These are phyloP conservation scores for Penicillium sp. DNA, from an alignment of 2,329 filamentous ascomycete species.

Conservation along the genomic window DNA sequence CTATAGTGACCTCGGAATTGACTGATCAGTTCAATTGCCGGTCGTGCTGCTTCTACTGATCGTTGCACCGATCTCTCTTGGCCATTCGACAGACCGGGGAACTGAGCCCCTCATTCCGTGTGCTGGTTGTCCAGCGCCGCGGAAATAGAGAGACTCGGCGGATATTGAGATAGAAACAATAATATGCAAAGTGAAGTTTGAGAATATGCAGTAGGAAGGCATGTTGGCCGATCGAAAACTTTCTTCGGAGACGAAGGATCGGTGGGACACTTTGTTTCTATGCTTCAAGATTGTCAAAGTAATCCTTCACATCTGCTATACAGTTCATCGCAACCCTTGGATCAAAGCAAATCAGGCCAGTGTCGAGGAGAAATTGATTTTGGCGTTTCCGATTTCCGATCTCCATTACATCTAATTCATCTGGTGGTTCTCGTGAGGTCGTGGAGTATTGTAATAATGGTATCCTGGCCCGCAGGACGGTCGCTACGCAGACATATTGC, in stretches of 20 bases:
- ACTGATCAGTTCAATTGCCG: conserved; percentile 1
- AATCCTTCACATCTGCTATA: conserved; percentile 11
- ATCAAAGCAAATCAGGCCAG: conserved; percentile 15
- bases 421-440: conserved; percentile 8
- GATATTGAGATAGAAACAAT: conserved; percentile 18
- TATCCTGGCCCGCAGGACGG: conserved; percentile 19
- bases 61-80: neutral
- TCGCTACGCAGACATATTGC: conserved; percentile 22
- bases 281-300: conserved; percentile 11
- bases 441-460: conserved; percentile 16
- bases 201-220: conserved; percentile 12
- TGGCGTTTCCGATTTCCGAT: neutral
- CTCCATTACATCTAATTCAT: conserved; percentile 14
- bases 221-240: neutral
- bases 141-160: conserved; percentile 11
- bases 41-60: conserved; percentile 1
- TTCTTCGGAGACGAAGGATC: conserved; percentile 3
- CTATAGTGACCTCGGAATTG: neutral
- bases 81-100: neutral
- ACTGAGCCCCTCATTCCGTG: neutral
- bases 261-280: conserved; percentile 10
- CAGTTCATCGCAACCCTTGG: conserved; percentile 13
- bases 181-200: conserved; percentile 17
- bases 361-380: conserved; percentile 17
- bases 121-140: neutral